A percentile compares a stretch with the other conserved stretches of the same genome.
Conservation (phyloP, 805 yeast genomes). For the Candida maris region DNA sequence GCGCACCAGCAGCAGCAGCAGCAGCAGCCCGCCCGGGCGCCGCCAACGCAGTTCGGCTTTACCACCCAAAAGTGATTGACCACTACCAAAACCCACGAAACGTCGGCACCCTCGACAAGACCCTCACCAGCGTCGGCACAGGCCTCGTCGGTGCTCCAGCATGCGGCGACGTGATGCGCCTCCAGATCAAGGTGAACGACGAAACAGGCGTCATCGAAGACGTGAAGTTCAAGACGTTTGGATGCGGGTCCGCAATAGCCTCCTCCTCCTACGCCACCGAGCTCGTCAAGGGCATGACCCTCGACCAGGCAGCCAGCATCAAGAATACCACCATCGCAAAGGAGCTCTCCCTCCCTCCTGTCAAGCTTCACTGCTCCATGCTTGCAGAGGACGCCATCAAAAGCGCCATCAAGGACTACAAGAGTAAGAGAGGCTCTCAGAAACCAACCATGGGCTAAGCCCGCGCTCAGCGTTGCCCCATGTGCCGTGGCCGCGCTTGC, state of each 20-base stretch:
- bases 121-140: constrained; percentile 77
- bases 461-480: too few relatives aligned
- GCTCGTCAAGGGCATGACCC: constrained; percentile 87
- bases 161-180: constrained; percentile 98
- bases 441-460: constrained; percentile 58
- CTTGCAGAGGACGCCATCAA: constrained; percentile 98
- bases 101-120: constrained; percentile 88
- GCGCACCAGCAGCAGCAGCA: not conserved
- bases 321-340: constrained; percentile 94
- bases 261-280: constrained; percentile 94
- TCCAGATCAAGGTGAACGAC: constrained; percentile 91
- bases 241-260: constrained; percentile 99
- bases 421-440: constrained; percentile 61
- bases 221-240: constrained; percentile 97
- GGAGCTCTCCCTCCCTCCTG: constrained; percentile 94
- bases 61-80: constrained; percentile 92
- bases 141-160: constrained; percentile 99
- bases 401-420: constrained; percentile 94
- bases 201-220: constrained; percentile 87
- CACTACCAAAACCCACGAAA: constrained; percentile 96
- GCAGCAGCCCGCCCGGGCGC: not conserved
- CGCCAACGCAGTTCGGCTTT: constrained; percentile 33
- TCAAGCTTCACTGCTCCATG: constrained; percentile 96
- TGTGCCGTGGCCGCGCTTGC: too few relatives aligned
- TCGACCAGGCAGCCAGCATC: constrained; percentile 89